Conservation (phyloP, 2,329 filamentous ascomycete species). For the Ceratocystiopsis brevicomis region DNA sequence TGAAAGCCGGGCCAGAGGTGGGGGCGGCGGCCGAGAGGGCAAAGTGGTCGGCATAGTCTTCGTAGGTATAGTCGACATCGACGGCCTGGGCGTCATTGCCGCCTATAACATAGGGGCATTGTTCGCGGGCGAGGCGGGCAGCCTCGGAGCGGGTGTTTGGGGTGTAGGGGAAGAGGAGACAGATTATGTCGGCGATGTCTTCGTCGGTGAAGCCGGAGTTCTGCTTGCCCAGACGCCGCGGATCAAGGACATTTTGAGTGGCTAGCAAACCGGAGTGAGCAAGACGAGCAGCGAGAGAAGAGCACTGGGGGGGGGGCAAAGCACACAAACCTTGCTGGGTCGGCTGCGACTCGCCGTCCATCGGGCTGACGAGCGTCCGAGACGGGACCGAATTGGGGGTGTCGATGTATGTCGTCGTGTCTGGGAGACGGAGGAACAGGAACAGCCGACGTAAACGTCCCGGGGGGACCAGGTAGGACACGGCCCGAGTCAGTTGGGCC, state of each 20-base stretch:
- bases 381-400: too few species aligned
- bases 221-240: slow-evolving; percentile 57
- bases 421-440: too few species aligned
- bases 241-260: slow-evolving; percentile 67
- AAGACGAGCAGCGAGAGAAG: not conserved
- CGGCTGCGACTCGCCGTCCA: slow-evolving; percentile 10
- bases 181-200: slow-evolving; percentile 76
- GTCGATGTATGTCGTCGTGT: too few species aligned
- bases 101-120: slow-evolving; percentile 30
- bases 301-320: not conserved
- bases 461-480: too few species aligned
- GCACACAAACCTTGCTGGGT: slow-evolving; percentile 8
- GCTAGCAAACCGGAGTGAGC: slow-evolving; percentile 18
- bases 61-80: slow-evolving; percentile 29
- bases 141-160: slow-evolving; percentile 54
- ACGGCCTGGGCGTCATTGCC: slow-evolving; percentile 29
- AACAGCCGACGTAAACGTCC: too few species aligned
- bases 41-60: slow-evolving; percentile 31
- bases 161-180: slow-evolving; percentile 67
- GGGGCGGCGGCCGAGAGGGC: slow-evolving; percentile 31
- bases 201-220: slow-evolving; percentile 67
- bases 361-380: not conserved
- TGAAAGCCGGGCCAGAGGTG: slow-evolving; percentile 45
- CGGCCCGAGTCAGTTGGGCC: too few species aligned
- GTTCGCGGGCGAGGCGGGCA: slow-evolving; percentile 26